Conservation (phyloP, 2,329 filamentous ascomycete species). For the Trichoderma semiorbis region DNA sequence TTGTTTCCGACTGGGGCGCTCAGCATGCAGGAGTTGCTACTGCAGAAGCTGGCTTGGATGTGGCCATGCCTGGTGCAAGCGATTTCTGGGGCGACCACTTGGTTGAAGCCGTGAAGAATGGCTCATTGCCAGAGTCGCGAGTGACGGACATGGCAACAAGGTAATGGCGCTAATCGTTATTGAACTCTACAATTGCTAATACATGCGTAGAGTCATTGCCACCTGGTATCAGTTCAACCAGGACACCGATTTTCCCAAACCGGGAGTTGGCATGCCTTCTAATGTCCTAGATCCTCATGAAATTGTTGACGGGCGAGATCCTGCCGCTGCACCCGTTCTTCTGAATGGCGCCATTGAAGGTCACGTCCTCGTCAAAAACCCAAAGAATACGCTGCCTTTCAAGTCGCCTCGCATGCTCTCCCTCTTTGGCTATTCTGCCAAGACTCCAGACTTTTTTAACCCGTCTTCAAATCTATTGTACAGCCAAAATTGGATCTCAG, state of each 20-base stretch:
- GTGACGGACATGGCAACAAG: slow-evolving; percentile 59
- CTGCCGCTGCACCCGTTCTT: slow-evolving; percentile 36
- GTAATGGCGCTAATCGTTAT: slow-evolving; percentile 20
- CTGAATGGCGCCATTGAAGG: slow-evolving; percentile 59
- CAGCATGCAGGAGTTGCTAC: slow-evolving; percentile 62
- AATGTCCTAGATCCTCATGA: slow-evolving; percentile 48
- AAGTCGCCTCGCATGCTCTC: slow-evolving; percentile 49
- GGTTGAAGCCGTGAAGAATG: slow-evolving; percentile 56
- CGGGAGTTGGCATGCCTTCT: slow-evolving; percentile 50
- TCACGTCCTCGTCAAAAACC: slow-evolving; percentile 63
- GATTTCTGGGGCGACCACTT: slow-evolving; percentile 52
- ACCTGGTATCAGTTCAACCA: slow-evolving; percentile 56
- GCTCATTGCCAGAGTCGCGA: slow-evolving; percentile 52
- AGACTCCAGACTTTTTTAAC: slow-evolving; percentile 42
- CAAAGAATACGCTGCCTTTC: slow-evolving; percentile 52
- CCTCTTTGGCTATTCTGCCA: slow-evolving; percentile 60
- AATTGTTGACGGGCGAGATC: slow-evolving; percentile 53
- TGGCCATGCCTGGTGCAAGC: slow-evolving; percentile 59
- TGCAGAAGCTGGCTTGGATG: slow-evolving; percentile 64
- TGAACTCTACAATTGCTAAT: not conserved
- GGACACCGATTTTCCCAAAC: slow-evolving; percentile 43
- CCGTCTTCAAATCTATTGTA: slow-evolving; percentile 35
- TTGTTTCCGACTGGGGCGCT: slow-evolving; percentile 65
- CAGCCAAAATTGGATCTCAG: slow-evolving; percentile 35
- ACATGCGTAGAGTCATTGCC: slow-evolving; percentile 40